A percentile compares a stretch with the other conserved stretches of the same genome.
Conservation (phyloP, 306 rosid genomes). For the Lablab purpureus region DNA sequence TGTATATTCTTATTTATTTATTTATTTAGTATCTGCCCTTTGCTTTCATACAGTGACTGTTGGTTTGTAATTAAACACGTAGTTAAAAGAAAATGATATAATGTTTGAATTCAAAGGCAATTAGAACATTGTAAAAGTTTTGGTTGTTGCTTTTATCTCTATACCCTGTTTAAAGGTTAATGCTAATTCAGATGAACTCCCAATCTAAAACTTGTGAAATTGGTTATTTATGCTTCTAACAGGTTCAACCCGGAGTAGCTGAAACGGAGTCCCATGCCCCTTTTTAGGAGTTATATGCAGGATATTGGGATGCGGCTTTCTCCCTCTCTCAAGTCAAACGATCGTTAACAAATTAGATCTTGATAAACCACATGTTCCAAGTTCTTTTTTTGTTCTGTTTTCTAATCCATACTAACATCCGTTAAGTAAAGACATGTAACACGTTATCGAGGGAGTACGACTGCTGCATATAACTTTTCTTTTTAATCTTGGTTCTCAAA, state of each 20-base stretch:
- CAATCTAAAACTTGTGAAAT: conserved; percentile 27
- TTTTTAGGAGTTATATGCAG: conserved; percentile 33
- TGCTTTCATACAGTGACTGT: not conserved
- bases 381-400: not conserved
- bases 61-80: not conserved
- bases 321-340: conserved; percentile 29
- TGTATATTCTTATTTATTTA: not conserved
- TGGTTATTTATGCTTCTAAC: conserved; percentile 38
- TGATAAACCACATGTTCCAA: conserved; percentile 8
- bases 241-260: conserved; percentile 41
- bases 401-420: too few species aligned
- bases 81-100: not conserved
- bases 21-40: conserved; percentile 1
- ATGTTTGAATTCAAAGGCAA: conserved; percentile 30
- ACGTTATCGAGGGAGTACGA: too few species aligned
- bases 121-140: not conserved
- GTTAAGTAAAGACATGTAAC: too few species aligned
- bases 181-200: conserved; percentile 22
- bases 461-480: too few species aligned
- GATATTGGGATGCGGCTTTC: conserved; percentile 17
- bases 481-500: too few species aligned
- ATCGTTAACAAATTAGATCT: conserved; percentile 25
- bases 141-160: conserved; percentile 26
- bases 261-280: conserved; percentile 23
- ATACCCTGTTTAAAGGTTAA: not conserved